Evolutionary conservation across 2,329 filamentous ascomycete species (phyloP).

Genomic region (Pseudogymnoascus sp.): DNA sequence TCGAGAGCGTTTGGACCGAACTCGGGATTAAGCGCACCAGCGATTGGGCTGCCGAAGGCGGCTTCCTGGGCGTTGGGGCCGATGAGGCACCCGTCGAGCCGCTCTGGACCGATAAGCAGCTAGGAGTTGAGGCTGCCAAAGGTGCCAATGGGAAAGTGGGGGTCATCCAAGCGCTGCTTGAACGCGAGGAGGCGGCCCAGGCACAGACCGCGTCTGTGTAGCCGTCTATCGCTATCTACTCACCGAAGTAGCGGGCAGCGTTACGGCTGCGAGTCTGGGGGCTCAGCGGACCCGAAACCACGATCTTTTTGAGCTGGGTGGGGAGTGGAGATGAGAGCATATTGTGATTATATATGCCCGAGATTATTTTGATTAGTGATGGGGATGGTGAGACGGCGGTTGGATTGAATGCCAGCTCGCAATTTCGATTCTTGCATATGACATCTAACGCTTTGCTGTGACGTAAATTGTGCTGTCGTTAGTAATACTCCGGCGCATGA

Average conservation of each 20-base stretch:
- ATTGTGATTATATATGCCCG: not conserved
- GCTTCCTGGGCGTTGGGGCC: conserved; percentile 86
- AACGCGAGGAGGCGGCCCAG: conserved; percentile 39
- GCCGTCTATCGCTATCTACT: conserved; percentile 21
- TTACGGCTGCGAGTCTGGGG: conserved; percentile 11
- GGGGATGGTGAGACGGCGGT: not conserved
- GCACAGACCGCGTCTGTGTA: conserved; percentile 27
- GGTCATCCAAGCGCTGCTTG: conserved; percentile 52
- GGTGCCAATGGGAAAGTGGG: conserved; percentile 34
- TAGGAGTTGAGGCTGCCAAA: conserved; percentile 55
- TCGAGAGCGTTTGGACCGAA: conserved; percentile 82
- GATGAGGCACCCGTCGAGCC: conserved; percentile 52
- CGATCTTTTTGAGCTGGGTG: conserved; percentile 22
- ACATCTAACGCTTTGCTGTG: not conserved
- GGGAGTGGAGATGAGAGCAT: not conserved
- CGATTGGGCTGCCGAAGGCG: conserved; percentile 84
- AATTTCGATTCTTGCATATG: not conserved
- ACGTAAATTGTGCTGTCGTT: not conserved
- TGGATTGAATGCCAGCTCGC: not conserved
- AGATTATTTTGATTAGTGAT: not conserved
- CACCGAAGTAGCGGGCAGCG: not conserved
- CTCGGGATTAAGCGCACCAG: conserved; percentile 87
- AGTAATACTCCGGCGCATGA: not conserved
- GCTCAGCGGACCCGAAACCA: conserved; percentile 31
- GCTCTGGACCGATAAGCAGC: conserved; percentile 89